Evolutionary conservation across 345 rosid species (phyloP).

Genomic region (Eucalyptus rudis): DNA sequence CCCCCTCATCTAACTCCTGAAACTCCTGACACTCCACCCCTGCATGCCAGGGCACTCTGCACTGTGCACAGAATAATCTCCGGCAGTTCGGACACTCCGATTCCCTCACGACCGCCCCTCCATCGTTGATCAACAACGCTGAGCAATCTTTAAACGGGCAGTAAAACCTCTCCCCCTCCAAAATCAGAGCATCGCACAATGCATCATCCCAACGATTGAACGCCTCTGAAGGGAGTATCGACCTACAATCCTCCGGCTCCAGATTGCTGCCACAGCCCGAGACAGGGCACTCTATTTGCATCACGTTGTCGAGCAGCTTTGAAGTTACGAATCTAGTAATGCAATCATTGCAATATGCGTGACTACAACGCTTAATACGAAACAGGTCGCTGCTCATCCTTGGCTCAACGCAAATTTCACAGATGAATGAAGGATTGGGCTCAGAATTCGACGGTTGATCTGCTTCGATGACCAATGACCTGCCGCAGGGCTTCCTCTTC

Average conservation of each 20-base stretch:
- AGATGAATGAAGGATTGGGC: constrained; percentile 4
- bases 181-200: constrained; percentile 31
- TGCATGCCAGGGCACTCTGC: constrained; percentile 41
- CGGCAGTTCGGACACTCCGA: constrained; percentile 23
- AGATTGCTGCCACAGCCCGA: constrained; percentile 9
- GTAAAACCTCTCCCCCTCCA: constrained; percentile 15
- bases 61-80: constrained; percentile 29
- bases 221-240: constrained; percentile 19
- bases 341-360: constrained; percentile 35
- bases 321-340: constrained; percentile 28
- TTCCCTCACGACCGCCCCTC: not conserved
- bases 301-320: constrained; percentile 22
- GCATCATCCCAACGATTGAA: constrained; percentile 33
- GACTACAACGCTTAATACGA: constrained; percentile 30
- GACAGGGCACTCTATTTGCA: constrained; percentile 16
- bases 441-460: not conserved
- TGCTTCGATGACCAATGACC: not conserved
- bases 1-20: not conserved
- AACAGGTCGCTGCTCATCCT: constrained; percentile 12
- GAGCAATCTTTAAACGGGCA: constrained; percentile 53
- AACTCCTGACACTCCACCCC: not conserved
- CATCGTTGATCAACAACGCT: constrained; percentile 19
- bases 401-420: constrained; percentile 39
- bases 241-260: constrained; percentile 23
- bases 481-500: not conserved